Evolutionary conservation across 768 basidiomycete genomes (phyloP).

Genomic region (Hortiboletus flavorubellus): DNA sequence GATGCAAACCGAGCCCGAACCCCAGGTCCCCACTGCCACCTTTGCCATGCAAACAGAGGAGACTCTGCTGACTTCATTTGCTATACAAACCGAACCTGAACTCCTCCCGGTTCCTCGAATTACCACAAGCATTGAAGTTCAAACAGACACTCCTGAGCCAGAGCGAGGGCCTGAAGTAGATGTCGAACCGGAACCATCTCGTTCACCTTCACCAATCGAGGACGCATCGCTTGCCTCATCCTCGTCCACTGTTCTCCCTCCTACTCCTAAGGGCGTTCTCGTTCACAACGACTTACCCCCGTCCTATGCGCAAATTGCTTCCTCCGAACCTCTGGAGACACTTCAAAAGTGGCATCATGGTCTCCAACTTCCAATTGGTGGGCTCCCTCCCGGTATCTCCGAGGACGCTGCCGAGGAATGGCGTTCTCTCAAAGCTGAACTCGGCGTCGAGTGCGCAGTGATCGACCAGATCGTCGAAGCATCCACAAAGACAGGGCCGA

Average conservation of each 20-base stretch:
- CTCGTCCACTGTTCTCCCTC: constrained; percentile 67
- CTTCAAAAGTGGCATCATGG: constrained; percentile 74
- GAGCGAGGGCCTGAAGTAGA: constrained; percentile 38
- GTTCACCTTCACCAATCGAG: constrained; percentile 43
- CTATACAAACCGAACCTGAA: constrained; percentile 40
- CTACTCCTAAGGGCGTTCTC: constrained; percentile 57
- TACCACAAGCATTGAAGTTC: constrained; percentile 55
- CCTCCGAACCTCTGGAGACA: constrained; percentile 50
- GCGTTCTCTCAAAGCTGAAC: constrained; percentile 74
- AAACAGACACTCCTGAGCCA: constrained; percentile 48
- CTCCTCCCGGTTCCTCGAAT: constrained; percentile 27
- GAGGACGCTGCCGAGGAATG: constrained; percentile 71
- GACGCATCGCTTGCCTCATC: constrained; percentile 67
- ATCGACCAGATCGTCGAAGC: constrained; percentile 67
- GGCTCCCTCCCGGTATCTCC: constrained; percentile 53
- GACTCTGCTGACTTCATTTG: constrained; percentile 19
- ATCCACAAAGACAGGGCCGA: constrained; percentile 29
- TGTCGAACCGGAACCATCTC: constrained; percentile 29
- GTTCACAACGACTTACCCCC: constrained; percentile 59
- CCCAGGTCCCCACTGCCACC: constrained; percentile 43
- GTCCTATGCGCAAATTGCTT: constrained; percentile 62
- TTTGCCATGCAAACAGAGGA: constrained; percentile 59
- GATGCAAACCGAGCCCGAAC: constrained; percentile 63
- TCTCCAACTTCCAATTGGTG: constrained; percentile 42
- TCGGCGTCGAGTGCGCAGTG: constrained; percentile 72